Percentiles rank a stretch among this genome's conserved stretches.
phyloP scores from a whole-genome alignment of 441 rosid species.

The Gossypium armourianum region DNA sequence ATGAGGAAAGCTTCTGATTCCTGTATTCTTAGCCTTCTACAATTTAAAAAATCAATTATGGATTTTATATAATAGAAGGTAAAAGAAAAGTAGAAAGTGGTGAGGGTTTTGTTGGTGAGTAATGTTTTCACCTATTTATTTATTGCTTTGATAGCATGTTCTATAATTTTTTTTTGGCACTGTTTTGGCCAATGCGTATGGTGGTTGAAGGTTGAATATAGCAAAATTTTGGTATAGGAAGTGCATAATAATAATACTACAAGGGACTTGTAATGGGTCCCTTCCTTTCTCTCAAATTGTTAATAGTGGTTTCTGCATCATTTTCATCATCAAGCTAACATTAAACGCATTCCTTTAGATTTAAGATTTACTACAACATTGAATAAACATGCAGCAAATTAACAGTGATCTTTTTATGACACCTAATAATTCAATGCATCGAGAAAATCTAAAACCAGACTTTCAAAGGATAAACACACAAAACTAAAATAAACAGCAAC shows the following conservation, averaged over 20 bases:
- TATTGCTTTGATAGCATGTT: constrained; percentile 2
- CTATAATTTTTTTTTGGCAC: background rate
- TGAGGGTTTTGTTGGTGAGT: background rate
- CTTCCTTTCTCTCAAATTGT: too few species aligned
- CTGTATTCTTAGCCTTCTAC: background rate
- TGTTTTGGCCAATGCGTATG: background rate
- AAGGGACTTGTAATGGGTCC: too few species aligned
- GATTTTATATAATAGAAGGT: background rate
- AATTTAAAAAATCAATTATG: background rate
- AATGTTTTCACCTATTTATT: constrained; percentile 4
- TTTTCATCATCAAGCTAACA: too few species aligned
- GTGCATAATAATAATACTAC: background rate
- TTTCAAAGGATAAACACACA: too few species aligned
- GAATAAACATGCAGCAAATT: too few species aligned
- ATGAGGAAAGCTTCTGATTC: background rate
- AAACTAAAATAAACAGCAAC: too few species aligned
- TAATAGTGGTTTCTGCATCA: too few species aligned
- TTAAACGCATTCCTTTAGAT: too few species aligned
- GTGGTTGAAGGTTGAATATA: background rate
- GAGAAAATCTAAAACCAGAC: too few species aligned
- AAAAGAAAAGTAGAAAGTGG: background rate
- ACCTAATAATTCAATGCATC: too few species aligned
- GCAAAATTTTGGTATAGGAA: constrained; percentile 11
- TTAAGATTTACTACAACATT: too few species aligned
- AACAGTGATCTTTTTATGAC: too few species aligned